Evolutionary conservation across 257 asterid species (phyloP).

Genomic region (Nicotiana tabacum): DNA sequence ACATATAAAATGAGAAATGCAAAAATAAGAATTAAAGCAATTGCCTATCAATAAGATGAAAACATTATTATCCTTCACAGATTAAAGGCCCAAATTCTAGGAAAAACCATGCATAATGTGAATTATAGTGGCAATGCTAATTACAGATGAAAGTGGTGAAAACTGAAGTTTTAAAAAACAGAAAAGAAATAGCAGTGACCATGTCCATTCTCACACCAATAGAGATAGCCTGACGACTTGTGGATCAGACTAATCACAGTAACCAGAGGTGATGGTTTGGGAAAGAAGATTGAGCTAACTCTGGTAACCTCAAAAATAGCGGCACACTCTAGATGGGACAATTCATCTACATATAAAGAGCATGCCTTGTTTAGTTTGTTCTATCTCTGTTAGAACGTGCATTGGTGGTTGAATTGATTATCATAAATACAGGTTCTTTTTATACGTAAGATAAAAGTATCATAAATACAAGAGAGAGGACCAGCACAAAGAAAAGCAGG

Average conservation of each 20-base stretch:
- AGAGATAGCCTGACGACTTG: not conserved
- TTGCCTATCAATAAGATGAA: not conserved
- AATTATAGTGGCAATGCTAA: no score
- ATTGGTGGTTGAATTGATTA: not conserved
- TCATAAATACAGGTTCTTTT: not conserved
- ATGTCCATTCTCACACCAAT: slow-evolving; percentile 3
- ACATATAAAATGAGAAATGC: not conserved
- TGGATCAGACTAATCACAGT: slow-evolving; percentile 1
- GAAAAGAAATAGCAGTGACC: not conserved
- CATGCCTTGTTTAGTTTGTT: not conserved
- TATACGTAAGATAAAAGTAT: no score
- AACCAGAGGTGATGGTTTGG: not conserved
- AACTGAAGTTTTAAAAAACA: not conserved
- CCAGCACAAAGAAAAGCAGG: not conserved
- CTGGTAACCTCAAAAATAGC: not conserved
- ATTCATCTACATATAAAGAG: not conserved
- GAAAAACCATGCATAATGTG: no score
- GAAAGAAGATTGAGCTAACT: not conserved
- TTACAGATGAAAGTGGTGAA: no score
- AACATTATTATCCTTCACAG: not conserved
- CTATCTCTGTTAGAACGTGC: not conserved
- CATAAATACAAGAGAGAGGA: not conserved
- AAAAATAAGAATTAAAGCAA: not conserved
- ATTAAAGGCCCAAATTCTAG: no score
- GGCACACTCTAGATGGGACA: not conserved